Base-by-base conservation (phyloP, 805 yeast species). In the Suhomyces emberorum region DNA sequence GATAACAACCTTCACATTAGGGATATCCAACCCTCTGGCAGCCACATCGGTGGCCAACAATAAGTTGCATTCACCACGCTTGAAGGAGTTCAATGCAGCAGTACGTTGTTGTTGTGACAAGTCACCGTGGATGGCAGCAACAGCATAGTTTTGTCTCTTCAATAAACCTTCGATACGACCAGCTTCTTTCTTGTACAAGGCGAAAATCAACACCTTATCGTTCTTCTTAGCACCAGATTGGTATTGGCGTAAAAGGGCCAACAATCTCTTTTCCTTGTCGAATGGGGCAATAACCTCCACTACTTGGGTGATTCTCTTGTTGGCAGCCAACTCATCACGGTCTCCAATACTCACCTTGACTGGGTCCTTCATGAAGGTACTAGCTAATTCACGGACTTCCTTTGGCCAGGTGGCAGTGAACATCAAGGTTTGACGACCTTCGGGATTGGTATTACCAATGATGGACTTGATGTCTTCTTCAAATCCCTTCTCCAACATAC, bases 331-430 rank as follows among this genome's bases (percentile, higher is more conserved):
- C 64, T 91, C 98, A 57, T 91, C 97, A 47, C 95, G 78, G 61
- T 93, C 84, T 53, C 98, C 98, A 55, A 93, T 84, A 28, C 93
- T 81, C 28, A 93, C 85, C 61, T 86, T 88, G 32, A 88, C 87
- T n/a, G 97, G 95, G 19, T 60, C 47, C 15, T 74, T 77, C 95
- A 93, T 85, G 63, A 83, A 93, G 5, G 83, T 76, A 14, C 79
- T 57, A 7, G 98, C 98, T 44, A 93, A 73, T 46, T 88, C 95
- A 56, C 98, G 81, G 23, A 93, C 98, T 65, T 91, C 95, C 52
- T 85, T 86, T n/a, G 99, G 99, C 98, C 98, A 93, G 1, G 99
- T 93, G n/a, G 99, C 99, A 7, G 98, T 91, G 65, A 93, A 93
- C 98, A 93, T 93, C 46, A 93, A 72, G 0, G 98, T 93, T 64